A percentile compares a stretch with the other conserved stretches of the same genome.
Evolutionary conservation across 306 rosid species (phyloP).

Genomic region (Cicer chorassanicum): DNA sequence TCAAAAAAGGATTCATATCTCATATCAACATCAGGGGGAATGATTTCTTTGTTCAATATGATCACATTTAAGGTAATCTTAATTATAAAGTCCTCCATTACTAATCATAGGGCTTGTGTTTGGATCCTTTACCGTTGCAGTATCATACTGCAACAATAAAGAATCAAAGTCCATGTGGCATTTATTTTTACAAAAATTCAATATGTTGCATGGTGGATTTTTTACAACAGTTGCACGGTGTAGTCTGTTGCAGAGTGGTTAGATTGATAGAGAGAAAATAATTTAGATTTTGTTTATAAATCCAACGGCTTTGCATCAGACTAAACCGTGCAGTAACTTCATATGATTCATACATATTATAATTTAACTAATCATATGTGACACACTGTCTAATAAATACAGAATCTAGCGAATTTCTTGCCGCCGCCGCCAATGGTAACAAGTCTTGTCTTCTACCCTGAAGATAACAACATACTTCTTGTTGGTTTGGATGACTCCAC

Average conservation of each 20-base stretch:
- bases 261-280: background rate
- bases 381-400: background rate
- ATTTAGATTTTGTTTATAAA: background rate
- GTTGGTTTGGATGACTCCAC: slow-evolving; percentile 49
- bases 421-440: slow-evolving; percentile 56
- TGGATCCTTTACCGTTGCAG: too few species aligned
- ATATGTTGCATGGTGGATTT: too few species aligned
- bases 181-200: too few species aligned
- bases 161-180: too few species aligned
- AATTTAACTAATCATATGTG: background rate
- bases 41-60: slow-evolving; percentile 13
- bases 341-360: background rate
- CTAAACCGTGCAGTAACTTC: background rate
- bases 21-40: slow-evolving; percentile 39
- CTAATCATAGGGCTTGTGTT: too few species aligned
- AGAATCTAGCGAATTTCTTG: slow-evolving; percentile 37
- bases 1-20: slow-evolving; percentile 18
- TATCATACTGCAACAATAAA: too few species aligned
- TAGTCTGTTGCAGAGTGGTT: background rate
- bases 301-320: background rate
- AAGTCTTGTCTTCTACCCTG: slow-evolving; percentile 46
- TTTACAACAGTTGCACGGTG: background rate
- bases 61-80: slow-evolving; percentile 7
- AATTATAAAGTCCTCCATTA: background rate
- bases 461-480: slow-evolving; percentile 47